Evolutionary conservation across 2,329 filamentous ascomycete genomes (phyloP).

Genomic region (Escovopsis sp.): DNA sequence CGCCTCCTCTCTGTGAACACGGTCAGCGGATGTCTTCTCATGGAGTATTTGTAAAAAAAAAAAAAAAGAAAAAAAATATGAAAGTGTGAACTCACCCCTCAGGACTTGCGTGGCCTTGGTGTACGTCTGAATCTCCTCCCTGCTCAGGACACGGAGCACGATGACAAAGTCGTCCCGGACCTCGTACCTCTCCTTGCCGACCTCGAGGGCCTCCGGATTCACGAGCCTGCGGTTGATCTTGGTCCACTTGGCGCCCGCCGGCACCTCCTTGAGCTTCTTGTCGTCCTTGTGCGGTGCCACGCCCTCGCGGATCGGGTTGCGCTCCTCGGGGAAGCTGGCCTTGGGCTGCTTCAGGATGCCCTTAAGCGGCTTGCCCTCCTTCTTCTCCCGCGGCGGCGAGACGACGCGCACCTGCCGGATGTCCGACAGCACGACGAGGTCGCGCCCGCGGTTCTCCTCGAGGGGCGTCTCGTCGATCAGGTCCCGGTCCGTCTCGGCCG

Average conservation of each 20-base stretch:
- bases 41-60: not conserved
- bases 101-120: constrained; percentile 69
- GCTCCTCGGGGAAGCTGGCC: constrained; percentile 73
- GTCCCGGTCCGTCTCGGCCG: constrained; percentile 7
- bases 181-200: constrained; percentile 83
- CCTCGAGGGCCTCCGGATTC: constrained; percentile 73
- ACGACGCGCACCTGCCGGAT: constrained; percentile 51
- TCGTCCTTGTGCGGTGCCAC: constrained; percentile 89
- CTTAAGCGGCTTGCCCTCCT: constrained; percentile 56
- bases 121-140: constrained; percentile 81
- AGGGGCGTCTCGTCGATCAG: constrained; percentile 6
- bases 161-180: constrained; percentile 90
- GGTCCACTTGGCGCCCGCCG: constrained; percentile 74
- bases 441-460: constrained; percentile 28
- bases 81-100: constrained; percentile 42
- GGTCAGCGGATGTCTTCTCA: not conserved
- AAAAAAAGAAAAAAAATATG: no score
- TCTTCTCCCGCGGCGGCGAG: constrained; percentile 50
- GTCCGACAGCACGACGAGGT: constrained; percentile 20
- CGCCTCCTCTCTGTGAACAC: constrained; percentile 15
- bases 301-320: constrained; percentile 70
- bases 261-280: constrained; percentile 55
- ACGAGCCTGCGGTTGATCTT: constrained; percentile 82
- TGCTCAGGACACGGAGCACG: constrained; percentile 71
- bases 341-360: constrained; percentile 78